These are phyloP conservation scores for Pseudogymnoascus sp. DNA, from an alignment of 2,329 filamentous ascomycete genomes.

Conservation along the genomic window DNA sequence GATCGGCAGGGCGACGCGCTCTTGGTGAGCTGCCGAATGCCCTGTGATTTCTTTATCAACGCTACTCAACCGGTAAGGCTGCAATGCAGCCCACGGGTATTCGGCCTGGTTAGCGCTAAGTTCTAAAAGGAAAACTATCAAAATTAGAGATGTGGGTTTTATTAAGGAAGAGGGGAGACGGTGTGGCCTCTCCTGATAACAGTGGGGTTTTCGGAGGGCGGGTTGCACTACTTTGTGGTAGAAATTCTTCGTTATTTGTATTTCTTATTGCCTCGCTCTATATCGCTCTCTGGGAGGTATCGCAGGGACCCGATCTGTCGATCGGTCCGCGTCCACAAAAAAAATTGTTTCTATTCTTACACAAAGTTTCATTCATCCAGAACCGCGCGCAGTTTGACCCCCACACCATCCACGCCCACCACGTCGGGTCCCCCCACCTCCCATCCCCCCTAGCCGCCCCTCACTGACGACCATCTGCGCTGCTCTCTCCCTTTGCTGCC, in stretches of 20 bases:
- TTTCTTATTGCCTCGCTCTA: conserved; percentile 8
- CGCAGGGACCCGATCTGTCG: neutral
- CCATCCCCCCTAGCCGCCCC: neutral
- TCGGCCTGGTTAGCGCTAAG: neutral
- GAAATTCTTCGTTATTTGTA: conserved; percentile 4
- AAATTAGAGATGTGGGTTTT: conserved; percentile 6
- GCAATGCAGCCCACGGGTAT: conserved; percentile 7
- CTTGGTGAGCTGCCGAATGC: conserved; percentile 2
- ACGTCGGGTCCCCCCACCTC: neutral
- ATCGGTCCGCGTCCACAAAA: conserved; percentile 7
- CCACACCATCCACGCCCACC: neutral
- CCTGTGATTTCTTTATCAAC: neutral
- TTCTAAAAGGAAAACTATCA: neutral
- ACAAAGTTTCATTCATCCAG: conserved; percentile 8
- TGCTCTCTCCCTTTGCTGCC: conserved; percentile 4
- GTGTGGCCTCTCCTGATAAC: neutral
- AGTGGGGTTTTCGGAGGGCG: neutral
- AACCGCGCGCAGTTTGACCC: neutral
- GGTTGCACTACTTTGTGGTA: conserved; percentile 5
- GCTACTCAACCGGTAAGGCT: conserved; percentile 6
- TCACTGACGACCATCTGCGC: neutral
- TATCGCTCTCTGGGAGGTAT: conserved; percentile 1
- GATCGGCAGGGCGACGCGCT: conserved; percentile 4
- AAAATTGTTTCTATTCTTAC: conserved; percentile 8
- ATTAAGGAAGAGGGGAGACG: conserved; percentile 3